Conservation (phyloP, 2,329 filamentous ascomycete species). For the Neopestalotiopsis sp. region DNA sequence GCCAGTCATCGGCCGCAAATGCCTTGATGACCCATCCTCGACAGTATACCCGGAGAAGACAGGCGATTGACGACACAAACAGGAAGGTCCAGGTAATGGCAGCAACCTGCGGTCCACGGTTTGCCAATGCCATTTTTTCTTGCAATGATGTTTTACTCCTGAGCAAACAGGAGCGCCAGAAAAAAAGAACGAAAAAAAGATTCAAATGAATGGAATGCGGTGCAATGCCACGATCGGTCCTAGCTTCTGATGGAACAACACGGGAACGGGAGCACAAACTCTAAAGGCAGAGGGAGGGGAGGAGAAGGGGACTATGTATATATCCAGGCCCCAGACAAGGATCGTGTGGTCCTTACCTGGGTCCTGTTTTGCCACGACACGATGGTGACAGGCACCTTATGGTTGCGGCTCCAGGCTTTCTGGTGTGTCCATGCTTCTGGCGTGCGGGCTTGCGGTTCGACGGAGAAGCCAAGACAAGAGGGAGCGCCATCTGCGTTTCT, state of each 20-base stretch:
- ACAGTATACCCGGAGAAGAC: conserved; percentile 37
- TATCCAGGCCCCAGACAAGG: neutral
- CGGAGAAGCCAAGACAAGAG: neutral
- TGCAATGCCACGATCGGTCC: neutral
- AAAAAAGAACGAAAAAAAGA: neutral
- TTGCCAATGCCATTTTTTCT: conserved; percentile 17
- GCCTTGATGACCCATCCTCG: conserved; percentile 39
- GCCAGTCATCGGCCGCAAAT: conserved; percentile 40
- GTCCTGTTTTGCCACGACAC: neutral
- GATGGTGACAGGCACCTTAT: neutral
- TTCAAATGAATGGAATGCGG: neutral
- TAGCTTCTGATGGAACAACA: neutral
- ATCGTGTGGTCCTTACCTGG: neutral
- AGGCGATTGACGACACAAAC: conserved; percentile 38
- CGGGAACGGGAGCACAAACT: neutral
- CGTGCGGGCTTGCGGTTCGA: neutral
- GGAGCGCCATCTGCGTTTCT: neutral
- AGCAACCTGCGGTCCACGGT: conserved; percentile 32
- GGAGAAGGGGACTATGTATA: neutral
- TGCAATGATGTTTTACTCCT: neutral
- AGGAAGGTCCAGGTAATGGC: conserved; percentile 39
- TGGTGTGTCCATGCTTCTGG: neutral
- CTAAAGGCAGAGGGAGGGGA: neutral
- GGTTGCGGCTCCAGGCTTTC: conserved; percentile 1
- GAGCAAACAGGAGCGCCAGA: neutral